A percentile compares a stretch with the other conserved stretches of the same genome.
Conservation (phyloP, 495 filamentous ascomycete species). For the Podospora bellae-mahoneyi region DNA sequence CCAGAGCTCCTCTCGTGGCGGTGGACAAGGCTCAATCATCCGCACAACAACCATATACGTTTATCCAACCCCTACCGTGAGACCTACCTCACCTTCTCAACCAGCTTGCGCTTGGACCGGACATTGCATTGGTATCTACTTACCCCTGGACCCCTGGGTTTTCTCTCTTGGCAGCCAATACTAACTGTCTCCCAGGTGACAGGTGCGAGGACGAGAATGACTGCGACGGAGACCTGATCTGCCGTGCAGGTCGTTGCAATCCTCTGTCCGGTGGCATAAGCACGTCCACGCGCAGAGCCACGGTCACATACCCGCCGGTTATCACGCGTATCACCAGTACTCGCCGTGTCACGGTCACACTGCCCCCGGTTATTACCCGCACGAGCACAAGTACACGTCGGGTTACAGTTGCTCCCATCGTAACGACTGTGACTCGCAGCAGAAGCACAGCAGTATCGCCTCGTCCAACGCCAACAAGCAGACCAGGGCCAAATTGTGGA, state of each 20-base stretch:
- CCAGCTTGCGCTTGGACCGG: slow-evolving; percentile 17
- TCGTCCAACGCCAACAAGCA: slow-evolving; percentile 4
- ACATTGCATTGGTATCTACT: slow-evolving; percentile 20
- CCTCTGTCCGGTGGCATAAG: background rate
- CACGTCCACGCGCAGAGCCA: slow-evolving; percentile 15
- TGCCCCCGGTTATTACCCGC: background rate
- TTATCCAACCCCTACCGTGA: slow-evolving; percentile 10
- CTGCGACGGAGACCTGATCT: slow-evolving; percentile 25
- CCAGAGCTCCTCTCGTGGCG: background rate
- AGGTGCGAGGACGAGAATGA: slow-evolving; percentile 25
- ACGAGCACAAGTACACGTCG: background rate
- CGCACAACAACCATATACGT: slow-evolving; percentile 13
- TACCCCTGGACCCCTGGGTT: background rate
- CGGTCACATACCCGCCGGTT: background rate
- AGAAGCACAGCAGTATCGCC: background rate
- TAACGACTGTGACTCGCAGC: background rate
- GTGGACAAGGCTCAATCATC: background rate
- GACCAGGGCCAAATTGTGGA: slow-evolving; percentile 13
- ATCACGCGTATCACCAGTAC: slow-evolving; percentile 8
- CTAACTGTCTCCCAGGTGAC: slow-evolving; percentile 9
- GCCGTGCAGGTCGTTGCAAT: slow-evolving; percentile 17
- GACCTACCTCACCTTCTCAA: slow-evolving; percentile 10
- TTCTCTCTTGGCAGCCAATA: background rate
- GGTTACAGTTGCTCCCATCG: slow-evolving; percentile 6
- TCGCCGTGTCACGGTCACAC: slow-evolving; percentile 3